Conservation (phyloP, 352 stramenopile species). For the Albugo laibachii region DNA sequence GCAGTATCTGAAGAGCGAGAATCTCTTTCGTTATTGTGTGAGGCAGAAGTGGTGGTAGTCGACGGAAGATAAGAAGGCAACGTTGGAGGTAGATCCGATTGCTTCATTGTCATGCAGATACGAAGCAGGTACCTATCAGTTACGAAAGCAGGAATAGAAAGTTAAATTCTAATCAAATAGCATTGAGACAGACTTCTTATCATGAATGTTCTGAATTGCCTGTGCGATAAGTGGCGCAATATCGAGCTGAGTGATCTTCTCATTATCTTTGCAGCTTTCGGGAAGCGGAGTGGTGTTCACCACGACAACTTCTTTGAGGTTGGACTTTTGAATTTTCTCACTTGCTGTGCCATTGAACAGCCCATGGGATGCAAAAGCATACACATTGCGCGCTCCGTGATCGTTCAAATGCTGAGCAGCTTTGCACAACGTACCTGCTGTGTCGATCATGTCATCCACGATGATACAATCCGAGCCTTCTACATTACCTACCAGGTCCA, state of each 20-base stretch:
- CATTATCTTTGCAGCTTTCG: slow-evolving; percentile 82
- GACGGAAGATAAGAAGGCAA: too few species aligned
- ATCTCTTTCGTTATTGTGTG: too few species aligned
- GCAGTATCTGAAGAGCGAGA: too few species aligned
- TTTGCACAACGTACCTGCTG: slow-evolving; percentile 96
- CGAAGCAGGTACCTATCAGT: too few species aligned
- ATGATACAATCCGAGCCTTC: slow-evolving; percentile 98
- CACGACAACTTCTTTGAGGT: slow-evolving; percentile 81
- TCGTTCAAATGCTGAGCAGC: slow-evolving; percentile 91
- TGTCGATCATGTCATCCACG: slow-evolving; percentile 99
- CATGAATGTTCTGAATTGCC: slow-evolving; percentile 99
- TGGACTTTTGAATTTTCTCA: slow-evolving; percentile 78
- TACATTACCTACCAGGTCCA: slow-evolving; percentile 99
- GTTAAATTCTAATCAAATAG: slow-evolving; percentile 90
- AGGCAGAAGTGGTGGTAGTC: too few species aligned
- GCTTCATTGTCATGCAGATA: too few species aligned
- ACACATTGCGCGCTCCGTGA: slow-evolving; percentile 94
- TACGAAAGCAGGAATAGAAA: too few species aligned
- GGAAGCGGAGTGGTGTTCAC: slow-evolving; percentile 78
- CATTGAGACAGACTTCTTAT: slow-evolving; percentile 98
- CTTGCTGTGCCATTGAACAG: slow-evolving; percentile 89
- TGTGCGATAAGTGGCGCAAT: slow-evolving; percentile 95
- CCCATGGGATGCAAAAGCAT: slow-evolving; percentile 97
- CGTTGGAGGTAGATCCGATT: too few species aligned
- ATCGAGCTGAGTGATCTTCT: slow-evolving; percentile 96